Evolutionary conservation across 2,329 filamentous ascomycete species (phyloP).

Genomic region (Hypoxylon sp.): DNA sequence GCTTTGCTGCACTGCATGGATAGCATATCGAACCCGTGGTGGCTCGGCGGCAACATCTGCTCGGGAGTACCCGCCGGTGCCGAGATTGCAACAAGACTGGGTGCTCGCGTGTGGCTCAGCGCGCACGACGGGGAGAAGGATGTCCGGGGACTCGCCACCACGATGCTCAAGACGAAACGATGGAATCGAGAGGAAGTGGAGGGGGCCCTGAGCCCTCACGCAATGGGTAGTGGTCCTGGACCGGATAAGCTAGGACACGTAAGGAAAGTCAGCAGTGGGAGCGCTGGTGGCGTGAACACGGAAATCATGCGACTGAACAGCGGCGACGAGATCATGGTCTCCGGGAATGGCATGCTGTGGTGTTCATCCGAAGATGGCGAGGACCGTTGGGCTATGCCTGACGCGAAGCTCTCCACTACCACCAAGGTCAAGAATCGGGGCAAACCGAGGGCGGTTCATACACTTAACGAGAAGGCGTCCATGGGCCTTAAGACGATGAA

Average conservation of each 20-base stretch:
- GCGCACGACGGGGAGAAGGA: slow-evolving; percentile 69
- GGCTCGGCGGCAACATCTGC: slow-evolving; percentile 66
- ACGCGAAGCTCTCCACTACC: slow-evolving; percentile 1
- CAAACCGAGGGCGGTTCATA: neutral
- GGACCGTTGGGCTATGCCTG: slow-evolving; percentile 18
- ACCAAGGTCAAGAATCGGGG: slow-evolving; percentile 3
- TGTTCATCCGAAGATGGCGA: slow-evolving; percentile 16
- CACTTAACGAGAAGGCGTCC: neutral
- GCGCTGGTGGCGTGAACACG: slow-evolving; percentile 42
- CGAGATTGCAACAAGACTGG: slow-evolving; percentile 62
- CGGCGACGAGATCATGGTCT: slow-evolving; percentile 55
- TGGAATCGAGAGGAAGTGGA: slow-evolving; percentile 58
- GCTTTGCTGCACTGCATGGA: slow-evolving; percentile 72
- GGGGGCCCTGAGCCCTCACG: slow-evolving; percentile 37
- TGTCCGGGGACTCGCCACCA: slow-evolving; percentile 60
- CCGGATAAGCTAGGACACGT: slow-evolving; percentile 25
- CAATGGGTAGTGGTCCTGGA: neutral
- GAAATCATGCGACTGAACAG: slow-evolving; percentile 53
- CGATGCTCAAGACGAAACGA: slow-evolving; percentile 57
- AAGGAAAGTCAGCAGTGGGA: slow-evolving; percentile 29
- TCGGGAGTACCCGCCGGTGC: slow-evolving; percentile 65
- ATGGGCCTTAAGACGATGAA: slow-evolving; percentile 30
- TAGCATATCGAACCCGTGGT: slow-evolving; percentile 66
- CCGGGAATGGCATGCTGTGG: slow-evolving; percentile 51
- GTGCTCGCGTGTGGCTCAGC: slow-evolving; percentile 66